Evolutionary conservation across 1,284 basidiomycete species (phyloP).

Genomic region (Malassezia pachydermatis): DNA sequence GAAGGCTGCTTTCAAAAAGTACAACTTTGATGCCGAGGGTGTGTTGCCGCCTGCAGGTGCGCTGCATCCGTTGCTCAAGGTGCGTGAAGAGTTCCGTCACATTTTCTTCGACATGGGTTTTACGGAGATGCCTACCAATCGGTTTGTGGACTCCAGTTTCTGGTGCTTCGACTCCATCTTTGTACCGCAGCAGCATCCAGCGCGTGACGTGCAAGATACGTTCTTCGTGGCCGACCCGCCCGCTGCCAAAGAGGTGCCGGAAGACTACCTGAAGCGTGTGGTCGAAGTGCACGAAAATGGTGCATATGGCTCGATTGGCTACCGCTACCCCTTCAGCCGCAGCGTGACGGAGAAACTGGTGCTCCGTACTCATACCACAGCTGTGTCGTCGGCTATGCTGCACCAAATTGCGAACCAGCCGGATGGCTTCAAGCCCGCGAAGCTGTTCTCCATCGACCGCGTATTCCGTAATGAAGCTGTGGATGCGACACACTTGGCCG

Average conservation of each 20-base stretch:
- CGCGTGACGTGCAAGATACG: slow-evolving; percentile 93
- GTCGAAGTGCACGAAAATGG: slow-evolving; percentile 78
- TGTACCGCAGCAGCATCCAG: slow-evolving; percentile 97
- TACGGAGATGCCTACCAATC: slow-evolving; percentile 97
- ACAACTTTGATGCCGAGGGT: slow-evolving; percentile 97
- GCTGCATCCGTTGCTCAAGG: slow-evolving; percentile 90
- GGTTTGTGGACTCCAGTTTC: slow-evolving; percentile 95
- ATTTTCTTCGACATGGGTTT: slow-evolving; percentile 99
- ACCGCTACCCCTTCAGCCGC: slow-evolving; percentile 89
- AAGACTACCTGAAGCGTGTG: slow-evolving; percentile 81
- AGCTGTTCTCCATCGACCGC: slow-evolving; percentile 94
- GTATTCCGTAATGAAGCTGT: slow-evolving; percentile 99
- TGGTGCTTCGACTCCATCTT: slow-evolving; percentile 99
- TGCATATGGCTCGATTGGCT: slow-evolving; percentile 88
- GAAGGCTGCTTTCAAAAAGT: slow-evolving; percentile 69
- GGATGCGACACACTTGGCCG: slow-evolving; percentile 97
- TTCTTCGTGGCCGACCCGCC: slow-evolving; percentile 96
- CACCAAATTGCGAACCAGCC: slow-evolving; percentile 61
- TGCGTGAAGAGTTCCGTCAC: slow-evolving; percentile 90
- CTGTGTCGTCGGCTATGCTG: slow-evolving; percentile 86
- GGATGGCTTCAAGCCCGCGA: slow-evolving; percentile 83
- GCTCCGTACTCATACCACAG: slow-evolving; percentile 92
- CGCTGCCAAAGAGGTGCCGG: slow-evolving; percentile 64
- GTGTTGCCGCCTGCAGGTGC: slow-evolving; percentile 77
- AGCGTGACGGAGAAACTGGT: slow-evolving; percentile 84